Conservation (phyloP, 352 stramenopile genomes). For the Phytophthora quininea region DNA sequence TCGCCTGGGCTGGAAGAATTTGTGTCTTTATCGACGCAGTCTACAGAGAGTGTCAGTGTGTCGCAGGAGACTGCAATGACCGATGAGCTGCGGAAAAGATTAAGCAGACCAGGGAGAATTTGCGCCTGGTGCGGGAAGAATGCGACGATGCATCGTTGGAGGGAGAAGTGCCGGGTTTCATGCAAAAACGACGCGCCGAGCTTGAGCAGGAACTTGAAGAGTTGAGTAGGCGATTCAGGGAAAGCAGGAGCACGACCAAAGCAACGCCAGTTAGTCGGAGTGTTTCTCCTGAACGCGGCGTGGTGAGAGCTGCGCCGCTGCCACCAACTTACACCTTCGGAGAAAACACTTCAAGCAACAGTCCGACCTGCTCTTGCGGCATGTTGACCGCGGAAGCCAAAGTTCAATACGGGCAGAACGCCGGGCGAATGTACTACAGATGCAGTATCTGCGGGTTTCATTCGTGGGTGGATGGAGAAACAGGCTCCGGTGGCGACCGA, state of each 20-base stretch:
- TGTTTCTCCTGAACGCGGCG: constrained; percentile 20
- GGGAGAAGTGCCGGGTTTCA: constrained; percentile 65
- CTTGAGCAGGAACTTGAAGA: constrained; percentile 68
- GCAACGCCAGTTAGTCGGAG: constrained; percentile 20
- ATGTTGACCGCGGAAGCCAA: constrained; percentile 57
- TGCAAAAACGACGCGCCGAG: constrained; percentile 47
- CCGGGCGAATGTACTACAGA: constrained; percentile 68
- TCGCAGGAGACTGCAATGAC: constrained; percentile 26
- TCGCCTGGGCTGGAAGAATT: constrained; percentile 11
- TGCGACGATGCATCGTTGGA: constrained; percentile 86
- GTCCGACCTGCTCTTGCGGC: constrained; percentile 63
- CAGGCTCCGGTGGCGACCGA: constrained; percentile 8
- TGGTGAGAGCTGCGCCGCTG: constrained; percentile 10
- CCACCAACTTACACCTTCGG: constrained; percentile 8
- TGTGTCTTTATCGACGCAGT: constrained; percentile 22
- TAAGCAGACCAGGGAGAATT: constrained; percentile 60
- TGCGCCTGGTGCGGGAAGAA: constrained; percentile 75
- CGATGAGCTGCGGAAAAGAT: constrained; percentile 56
- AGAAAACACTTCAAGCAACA: constrained; percentile 21
- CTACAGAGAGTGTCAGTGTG: constrained; percentile 11
- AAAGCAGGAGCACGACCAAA: constrained; percentile 46
- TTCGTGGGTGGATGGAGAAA: constrained; percentile 60
- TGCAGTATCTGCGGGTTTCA: constrained; percentile 80
- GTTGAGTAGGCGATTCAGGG: constrained; percentile 64
- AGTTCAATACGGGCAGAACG: constrained; percentile 76